Base-by-base conservation (phyloP, 345 rosid genomes). In the Lepidium didymum region DNA sequence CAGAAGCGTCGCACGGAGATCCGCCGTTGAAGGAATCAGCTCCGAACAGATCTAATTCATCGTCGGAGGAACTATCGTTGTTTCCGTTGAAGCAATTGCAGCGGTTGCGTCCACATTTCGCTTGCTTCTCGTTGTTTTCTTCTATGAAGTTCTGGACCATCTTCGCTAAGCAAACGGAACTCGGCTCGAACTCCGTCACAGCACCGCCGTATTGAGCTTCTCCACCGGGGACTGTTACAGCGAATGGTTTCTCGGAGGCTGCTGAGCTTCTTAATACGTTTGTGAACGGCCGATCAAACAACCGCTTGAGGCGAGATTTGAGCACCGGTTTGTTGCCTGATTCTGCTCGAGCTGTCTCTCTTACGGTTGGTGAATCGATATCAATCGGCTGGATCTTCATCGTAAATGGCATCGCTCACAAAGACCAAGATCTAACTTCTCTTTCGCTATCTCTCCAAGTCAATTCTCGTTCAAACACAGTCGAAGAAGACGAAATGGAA, bases 51-150 rank as follows among this genome's bases (percentile, higher is more conserved):
- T 89, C 93, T 33, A 77, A 72, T 65, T 91, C 99, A 53, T 94
- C 99, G 49, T 89, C 93, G 56, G 96, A 87, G 52, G 91, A 89
- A 65, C 82, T 90, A 23, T 78, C 87, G 64, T 71, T 76, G 80
- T 86, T 91, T 3, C 88, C 91, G 74, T 89, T 89, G 55, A 94
- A 94, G 93, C 97, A 91, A 69, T 86, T 91, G 85, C 99, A 87
- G 74, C 99, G 90, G 54, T 84, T 83, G 47, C 96, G 87, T 69
- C 87, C 85, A 59, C 90, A 84, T 82, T 87, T 85, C 3, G 81
- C 80, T 64, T 78, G 92, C 83, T 86, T 91, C 81, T 94, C 97
- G 81, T 81, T 84, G 73, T 75, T 80, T 47, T 85, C 96, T 68
- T 94, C 99, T 7, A 94, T 86, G 81, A 86, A 94, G 64, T 79